phyloP scores from a whole-genome alignment of 345 rosid species.

The Dipteronia sinensis region DNA sequence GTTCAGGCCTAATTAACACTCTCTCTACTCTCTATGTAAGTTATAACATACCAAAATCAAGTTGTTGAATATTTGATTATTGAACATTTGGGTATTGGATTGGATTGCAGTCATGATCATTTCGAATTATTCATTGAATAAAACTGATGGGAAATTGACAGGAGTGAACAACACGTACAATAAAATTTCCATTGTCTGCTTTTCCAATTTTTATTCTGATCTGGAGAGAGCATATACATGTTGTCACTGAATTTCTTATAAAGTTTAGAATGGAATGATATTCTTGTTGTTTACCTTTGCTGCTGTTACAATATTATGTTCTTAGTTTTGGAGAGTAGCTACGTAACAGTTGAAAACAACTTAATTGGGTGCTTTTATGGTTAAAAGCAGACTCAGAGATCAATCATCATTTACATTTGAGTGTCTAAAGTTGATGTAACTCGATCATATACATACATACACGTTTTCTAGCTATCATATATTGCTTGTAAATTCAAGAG shows the following conservation, averaged over 20 bases:
- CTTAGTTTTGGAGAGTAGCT: background rate
- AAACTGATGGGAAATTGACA: background rate
- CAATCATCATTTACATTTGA: too few species aligned
- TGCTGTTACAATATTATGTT: background rate
- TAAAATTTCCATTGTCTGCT: slow-evolving; percentile 17
- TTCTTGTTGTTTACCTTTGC: background rate
- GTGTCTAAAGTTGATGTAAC: too few species aligned
- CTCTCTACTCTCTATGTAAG: background rate
- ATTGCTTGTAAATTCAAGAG: too few species aligned
- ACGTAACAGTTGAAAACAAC: background rate
- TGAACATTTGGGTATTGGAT: slow-evolving; percentile 34
- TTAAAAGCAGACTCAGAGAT: too few species aligned
- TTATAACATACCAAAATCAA: background rate
- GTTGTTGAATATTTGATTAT: slow-evolving; percentile 27
- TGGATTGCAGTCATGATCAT: slow-evolving; percentile 12
- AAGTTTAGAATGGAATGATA: slow-evolving; percentile 6
- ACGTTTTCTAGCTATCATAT: background rate
- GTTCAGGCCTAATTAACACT: slow-evolving; percentile 57
- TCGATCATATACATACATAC: background rate
- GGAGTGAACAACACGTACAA: slow-evolving; percentile 3
- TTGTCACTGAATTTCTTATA: background rate
- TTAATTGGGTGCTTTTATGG: background rate
- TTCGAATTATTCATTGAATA: background rate
- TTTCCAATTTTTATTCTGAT: background rate
- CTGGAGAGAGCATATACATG: background rate